A percentile compares a stretch with the other conserved stretches of the same genome.
Conservation (phyloP, 2,329 filamentous ascomycete species). For the Phoma sp. region DNA sequence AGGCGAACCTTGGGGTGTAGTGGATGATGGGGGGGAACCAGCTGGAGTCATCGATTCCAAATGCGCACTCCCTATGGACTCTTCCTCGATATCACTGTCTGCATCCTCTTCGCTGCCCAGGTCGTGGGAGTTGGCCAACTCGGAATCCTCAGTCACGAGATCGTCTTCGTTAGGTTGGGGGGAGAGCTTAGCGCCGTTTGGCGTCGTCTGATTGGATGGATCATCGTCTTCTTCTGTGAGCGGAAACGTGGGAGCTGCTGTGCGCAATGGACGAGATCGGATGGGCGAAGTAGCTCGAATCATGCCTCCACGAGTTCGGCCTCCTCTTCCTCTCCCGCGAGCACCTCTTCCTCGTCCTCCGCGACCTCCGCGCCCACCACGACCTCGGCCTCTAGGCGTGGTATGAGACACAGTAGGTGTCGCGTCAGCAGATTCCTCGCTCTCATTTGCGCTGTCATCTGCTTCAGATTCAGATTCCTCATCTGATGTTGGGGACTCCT, state of each 20-base stretch:
- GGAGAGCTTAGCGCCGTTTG: constrained; percentile 39
- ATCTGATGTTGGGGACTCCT: constrained; percentile 24
- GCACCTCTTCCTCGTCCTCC: constrained; percentile 37
- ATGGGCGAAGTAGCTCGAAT: constrained; percentile 34
- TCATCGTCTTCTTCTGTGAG: constrained; percentile 46
- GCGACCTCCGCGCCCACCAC: constrained; percentile 38
- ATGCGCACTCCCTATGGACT: constrained; percentile 20
- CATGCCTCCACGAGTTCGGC: constrained; percentile 32
- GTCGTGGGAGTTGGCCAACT: constrained; percentile 18
- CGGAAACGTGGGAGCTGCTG: constrained; percentile 40
- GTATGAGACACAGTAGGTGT: constrained; percentile 26
- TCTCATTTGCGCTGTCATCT: constrained; percentile 31
- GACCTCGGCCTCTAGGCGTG: constrained; percentile 30
- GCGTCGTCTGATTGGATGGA: constrained; percentile 44
- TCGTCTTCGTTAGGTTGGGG: constrained; percentile 29
- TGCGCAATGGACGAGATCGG: constrained; percentile 41
- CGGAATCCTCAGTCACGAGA: constrained; percentile 20
- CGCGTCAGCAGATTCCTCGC: constrained; percentile 34
- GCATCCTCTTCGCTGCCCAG: constrained; percentile 18
- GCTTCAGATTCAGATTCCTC: constrained; percentile 27
- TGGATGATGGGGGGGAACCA: constrained; percentile 19
- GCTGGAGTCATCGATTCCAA: constrained; percentile 19
- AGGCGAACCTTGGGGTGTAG: constrained; percentile 26
- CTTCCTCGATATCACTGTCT: constrained; percentile 25
- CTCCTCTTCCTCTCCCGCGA: constrained; percentile 40